Conservation (phyloP, 768 basidiomycete species). For the Trametes maxima region DNA sequence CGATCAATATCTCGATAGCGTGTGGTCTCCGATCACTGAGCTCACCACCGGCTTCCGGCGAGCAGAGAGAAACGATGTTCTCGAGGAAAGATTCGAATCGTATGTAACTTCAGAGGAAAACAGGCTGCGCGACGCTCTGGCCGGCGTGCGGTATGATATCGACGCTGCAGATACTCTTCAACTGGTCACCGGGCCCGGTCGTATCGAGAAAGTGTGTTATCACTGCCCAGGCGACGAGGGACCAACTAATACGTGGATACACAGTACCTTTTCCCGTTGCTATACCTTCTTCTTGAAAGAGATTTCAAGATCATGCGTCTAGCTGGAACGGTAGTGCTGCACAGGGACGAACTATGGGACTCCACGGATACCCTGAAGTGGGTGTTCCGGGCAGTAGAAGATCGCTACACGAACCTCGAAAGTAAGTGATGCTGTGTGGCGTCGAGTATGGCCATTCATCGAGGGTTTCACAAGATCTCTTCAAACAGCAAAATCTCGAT, state of each 20-base stretch:
- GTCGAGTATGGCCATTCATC: neutral
- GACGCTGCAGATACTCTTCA: constrained; percentile 34
- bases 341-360: constrained; percentile 35
- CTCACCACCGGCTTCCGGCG: constrained; percentile 17
- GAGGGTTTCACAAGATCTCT: constrained; percentile 26
- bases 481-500: constrained; percentile 33
- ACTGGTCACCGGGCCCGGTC: constrained; percentile 37
- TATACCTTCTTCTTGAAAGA: constrained; percentile 39
- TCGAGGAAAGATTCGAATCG: constrained; percentile 29
- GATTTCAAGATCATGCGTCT: constrained; percentile 38
- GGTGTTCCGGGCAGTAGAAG: constrained; percentile 24
- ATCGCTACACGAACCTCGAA: constrained; percentile 31
- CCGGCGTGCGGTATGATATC: constrained; percentile 34
- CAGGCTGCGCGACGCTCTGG: constrained; percentile 32
- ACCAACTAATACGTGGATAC: neutral
- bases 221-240: neutral
- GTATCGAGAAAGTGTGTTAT: constrained; percentile 37
- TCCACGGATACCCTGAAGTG: constrained; percentile 26
- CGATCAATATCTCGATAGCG: constrained; percentile 31
- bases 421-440: constrained; percentile 16
- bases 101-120: constrained; percentile 32
- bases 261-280: constrained; percentile 39
- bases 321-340: constrained; percentile 29
- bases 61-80: constrained; percentile 26
- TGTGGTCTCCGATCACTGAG: constrained; percentile 8